Percentiles rank a stretch among this genome's conserved stretches.
Evolutionary conservation across 495 filamentous ascomycete genomes (phyloP).

Genomic region (Neurospora sp.): DNA sequence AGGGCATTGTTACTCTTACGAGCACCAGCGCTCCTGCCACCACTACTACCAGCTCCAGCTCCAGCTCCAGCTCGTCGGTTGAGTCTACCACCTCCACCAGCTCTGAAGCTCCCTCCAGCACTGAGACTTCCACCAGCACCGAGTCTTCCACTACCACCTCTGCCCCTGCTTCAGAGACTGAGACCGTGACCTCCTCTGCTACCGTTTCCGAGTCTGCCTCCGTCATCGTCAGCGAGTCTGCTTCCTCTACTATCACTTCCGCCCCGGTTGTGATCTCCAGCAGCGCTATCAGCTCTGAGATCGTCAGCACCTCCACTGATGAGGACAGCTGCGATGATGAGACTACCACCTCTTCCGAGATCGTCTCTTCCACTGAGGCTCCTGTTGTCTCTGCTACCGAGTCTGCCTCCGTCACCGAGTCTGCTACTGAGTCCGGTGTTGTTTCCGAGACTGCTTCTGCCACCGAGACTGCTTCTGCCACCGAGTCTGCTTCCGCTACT

Average conservation of each 20-base stretch:
- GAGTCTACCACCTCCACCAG: conserved; percentile 1
- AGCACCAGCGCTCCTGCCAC: conserved; percentile 6
- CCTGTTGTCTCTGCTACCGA: neutral
- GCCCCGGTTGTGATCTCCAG: conserved; percentile 10
- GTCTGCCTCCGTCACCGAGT: neutral
- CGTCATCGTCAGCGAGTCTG: neutral
- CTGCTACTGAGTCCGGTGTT: neutral
- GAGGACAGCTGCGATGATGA: neutral
- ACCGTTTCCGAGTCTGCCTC: neutral
- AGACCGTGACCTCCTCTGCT: neutral
- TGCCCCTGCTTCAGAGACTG: neutral
- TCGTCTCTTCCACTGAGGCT: conserved; percentile 3
- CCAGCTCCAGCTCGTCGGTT: conserved; percentile 1
- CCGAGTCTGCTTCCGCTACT: neutral
- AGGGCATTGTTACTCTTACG: neutral
- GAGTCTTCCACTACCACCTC: conserved; percentile 1
- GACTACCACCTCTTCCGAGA: neutral
- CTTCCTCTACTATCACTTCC: conserved; percentile 5
- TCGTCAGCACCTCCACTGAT: neutral
- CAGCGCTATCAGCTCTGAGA: conserved; percentile 8
- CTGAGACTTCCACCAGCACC: conserved; percentile 2
- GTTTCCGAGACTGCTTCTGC: neutral
- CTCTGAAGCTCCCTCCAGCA: neutral
- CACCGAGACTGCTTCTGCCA: conserved; percentile 1
- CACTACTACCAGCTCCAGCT: neutral